Conservation (phyloP, 2,329 filamentous ascomycete species). For the Basipetospora chlamydospora region DNA sequence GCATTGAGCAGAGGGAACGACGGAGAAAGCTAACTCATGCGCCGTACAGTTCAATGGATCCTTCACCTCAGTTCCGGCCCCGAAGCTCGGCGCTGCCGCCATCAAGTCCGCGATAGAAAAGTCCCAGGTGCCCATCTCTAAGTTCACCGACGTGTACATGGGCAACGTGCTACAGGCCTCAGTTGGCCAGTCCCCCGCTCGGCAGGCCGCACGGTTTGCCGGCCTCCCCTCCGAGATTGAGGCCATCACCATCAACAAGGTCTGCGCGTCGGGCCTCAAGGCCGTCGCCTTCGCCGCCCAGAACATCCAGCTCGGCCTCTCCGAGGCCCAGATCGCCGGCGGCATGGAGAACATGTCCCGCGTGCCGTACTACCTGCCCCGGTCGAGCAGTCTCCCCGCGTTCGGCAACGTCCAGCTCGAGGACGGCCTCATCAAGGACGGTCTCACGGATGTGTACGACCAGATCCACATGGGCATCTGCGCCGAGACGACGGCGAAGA, state of each 20-base stretch:
- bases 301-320: conserved; percentile 82
- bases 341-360: conserved; percentile 98
- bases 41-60: conserved; percentile 74
- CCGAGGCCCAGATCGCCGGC: conserved; percentile 79
- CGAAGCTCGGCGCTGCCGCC: conserved; percentile 76
- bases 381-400: conserved; percentile 65
- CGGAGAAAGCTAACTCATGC: conserved; percentile 1
- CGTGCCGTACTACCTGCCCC: conserved; percentile 78
- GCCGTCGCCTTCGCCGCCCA: conserved; percentile 81
- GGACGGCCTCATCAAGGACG: conserved; percentile 88
- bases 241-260: conserved; percentile 92
- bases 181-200: conserved; percentile 79
- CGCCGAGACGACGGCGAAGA: conserved; percentile 87
- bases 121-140: conserved; percentile 64
- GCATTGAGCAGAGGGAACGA: too few relatives aligned
- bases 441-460: conserved; percentile 91
- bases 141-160: conserved; percentile 91
- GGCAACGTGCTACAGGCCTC: conserved; percentile 80
- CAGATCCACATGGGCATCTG: conserved; percentile 97
- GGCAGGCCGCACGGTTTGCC: conserved; percentile 81
- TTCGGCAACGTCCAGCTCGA: conserved; percentile 82
- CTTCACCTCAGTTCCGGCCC: conserved; percentile 67
- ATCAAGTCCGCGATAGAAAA: conserved; percentile 86
- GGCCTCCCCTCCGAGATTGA: conserved; percentile 71
- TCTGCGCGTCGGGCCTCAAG: conserved; percentile 91